phyloP scores from a whole-genome alignment of 1,139 yeast species.

The Blastobotrys apis region DNA sequence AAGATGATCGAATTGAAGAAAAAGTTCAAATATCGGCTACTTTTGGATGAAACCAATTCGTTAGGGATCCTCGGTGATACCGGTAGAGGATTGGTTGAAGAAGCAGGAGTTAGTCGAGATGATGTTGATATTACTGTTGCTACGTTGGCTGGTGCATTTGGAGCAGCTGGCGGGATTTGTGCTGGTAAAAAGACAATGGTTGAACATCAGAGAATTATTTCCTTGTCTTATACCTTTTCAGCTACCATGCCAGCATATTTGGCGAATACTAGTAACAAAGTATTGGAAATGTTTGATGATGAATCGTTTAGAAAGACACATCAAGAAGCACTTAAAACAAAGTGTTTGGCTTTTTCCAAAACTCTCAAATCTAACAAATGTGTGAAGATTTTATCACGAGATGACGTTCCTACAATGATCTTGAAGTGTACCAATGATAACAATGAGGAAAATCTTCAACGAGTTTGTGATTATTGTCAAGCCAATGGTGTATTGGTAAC shows the following conservation, averaged over 20 bases:
- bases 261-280: constrained; percentile 66
- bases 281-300: constrained; percentile 40
- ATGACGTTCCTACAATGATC: constrained; percentile 56
- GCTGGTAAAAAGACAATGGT: constrained; percentile 82
- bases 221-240: constrained; percentile 86
- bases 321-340: constrained; percentile 36
- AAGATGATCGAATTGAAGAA: constrained; percentile 69
- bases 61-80: constrained; percentile 79
- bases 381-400: constrained; percentile 49
- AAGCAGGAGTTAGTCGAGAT: constrained; percentile 55
- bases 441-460: constrained; percentile 45
- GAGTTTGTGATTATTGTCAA: constrained; percentile 53
- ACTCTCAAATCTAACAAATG: constrained; percentile 38
- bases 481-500: constrained; percentile 58
- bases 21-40: constrained; percentile 76
- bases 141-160: constrained; percentile 75
- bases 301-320: constrained; percentile 30
- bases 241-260: constrained; percentile 94
- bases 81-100: constrained; percentile 85
- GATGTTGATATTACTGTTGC: constrained; percentile 80
- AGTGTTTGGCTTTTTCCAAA: constrained; percentile 38
- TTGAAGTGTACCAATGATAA: constrained; percentile 20
- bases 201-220: constrained; percentile 86
- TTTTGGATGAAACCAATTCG: constrained; percentile 82
- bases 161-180: constrained; percentile 94